These are phyloP conservation scores for Ajuga reptans DNA, from an alignment of 305 asterid species.

Conservation along the genomic window DNA sequence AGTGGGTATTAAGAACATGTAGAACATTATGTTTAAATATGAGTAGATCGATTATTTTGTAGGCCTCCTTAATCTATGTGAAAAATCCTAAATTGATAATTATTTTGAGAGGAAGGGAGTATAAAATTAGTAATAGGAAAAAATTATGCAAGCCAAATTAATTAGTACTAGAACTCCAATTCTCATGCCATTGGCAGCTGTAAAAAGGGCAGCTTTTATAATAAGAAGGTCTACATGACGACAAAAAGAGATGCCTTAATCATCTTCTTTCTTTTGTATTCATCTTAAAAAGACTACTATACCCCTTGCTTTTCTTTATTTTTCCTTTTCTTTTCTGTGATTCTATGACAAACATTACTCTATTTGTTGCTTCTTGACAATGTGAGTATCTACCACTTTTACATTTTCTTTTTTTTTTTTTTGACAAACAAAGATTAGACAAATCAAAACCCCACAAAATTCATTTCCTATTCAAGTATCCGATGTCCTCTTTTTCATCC, in stretches of 20 bases:
- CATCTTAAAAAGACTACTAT: conserved; percentile 26
- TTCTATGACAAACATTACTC: conserved; percentile 76
- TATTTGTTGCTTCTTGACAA: conserved; percentile 56
- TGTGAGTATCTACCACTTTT: conserved; percentile 39
- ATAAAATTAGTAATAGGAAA: no score
- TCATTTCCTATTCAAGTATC: conserved; percentile 58
- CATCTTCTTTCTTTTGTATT: conserved; percentile 35
- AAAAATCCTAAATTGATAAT: no score
- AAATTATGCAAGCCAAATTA: no score
- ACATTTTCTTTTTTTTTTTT: not conserved
- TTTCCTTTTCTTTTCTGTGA: conserved; percentile 22
- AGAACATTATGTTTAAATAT: no score
- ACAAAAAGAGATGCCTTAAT: conserved; percentile 41
- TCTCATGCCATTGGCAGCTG: conserved; percentile 20
- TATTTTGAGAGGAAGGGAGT: no score
- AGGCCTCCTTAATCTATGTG: no score
- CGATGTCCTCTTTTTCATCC: conserved; percentile 49
- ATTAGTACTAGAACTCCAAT: no score
- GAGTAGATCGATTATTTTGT: no score
- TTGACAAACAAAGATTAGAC: conserved; percentile 32
- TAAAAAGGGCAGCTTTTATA: conserved; percentile 27
- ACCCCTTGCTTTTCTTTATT: not conserved
- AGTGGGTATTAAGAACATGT: no score
- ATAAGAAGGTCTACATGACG: conserved; percentile 34
- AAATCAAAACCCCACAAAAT: conserved; percentile 50